Evolutionary conservation across 2,329 filamentous ascomycete species (phyloP), one percentile per base, ranked within the genome.

Genomic region (Curvularia spicifera): DNA sequence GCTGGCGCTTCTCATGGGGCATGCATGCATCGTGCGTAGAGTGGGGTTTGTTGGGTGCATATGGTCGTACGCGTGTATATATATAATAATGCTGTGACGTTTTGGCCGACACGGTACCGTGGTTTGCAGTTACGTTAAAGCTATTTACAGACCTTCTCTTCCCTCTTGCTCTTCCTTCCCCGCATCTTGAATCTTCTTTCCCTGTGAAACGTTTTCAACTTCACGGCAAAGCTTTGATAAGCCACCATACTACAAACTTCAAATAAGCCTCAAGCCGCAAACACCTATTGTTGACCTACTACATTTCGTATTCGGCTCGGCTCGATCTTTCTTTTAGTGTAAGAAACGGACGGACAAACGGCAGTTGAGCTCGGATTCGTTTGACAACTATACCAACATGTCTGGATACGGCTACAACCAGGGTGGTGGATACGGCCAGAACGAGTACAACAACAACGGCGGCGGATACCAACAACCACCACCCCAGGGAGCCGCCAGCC

Each of bases 391-490:
- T 8, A 15, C 15, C 24, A 44, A 24, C 35, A 64, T 66, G 63
- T 64, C 61, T 37, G 49, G 56, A 26, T 63, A 64, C 42, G 50
- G 55, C 29, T 53, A 59, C 37, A 50, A 57, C 40, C 55, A 64
- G 39, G 51, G 53, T 4, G 33, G 53, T 7, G 54, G 54, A 9
- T 61, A 60, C 2, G 52, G 49, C 31, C 46, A 51, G 26, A 51
- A 57, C 26, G 47, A 49, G 9, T 47, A 59, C 29, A 63, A 65
- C 37, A 57, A 60, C 49, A 28, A 47, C 1, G 53, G 57, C 4
- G 58, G 57, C 15, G 59, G 57, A 42, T 53, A 61, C 12, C 50
- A 50, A 35, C 54, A 56, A 12, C 58, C 58, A 48, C 56, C 51
- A 18, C 48, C 48, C 12, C 45, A 54, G 20, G 47, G 51, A 12